Percentiles rank a stretch among this genome's conserved stretches.
Evolutionary conservation across 2,329 filamentous ascomycete genomes (phyloP).

Genomic region (Stagonosporopsis rhizophila): DNA sequence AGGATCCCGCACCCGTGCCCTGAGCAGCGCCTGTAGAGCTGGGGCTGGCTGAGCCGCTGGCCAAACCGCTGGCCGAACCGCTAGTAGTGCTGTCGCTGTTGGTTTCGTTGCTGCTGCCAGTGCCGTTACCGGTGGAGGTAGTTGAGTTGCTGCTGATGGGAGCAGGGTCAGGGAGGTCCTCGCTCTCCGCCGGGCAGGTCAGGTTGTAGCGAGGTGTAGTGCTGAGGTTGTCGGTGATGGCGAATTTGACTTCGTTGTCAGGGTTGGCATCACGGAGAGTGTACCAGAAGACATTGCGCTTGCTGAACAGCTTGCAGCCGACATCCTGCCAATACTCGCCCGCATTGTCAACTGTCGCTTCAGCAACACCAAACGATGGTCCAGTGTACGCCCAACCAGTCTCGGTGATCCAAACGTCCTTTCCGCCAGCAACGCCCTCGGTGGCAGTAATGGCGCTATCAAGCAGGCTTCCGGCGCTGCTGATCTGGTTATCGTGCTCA

Average conservation of each 20-base stretch:
- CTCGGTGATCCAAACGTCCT: conserved; percentile 50
- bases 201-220: conserved; percentile 62
- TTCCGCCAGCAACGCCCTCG: conserved; percentile 39
- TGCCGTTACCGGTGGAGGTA: conserved; percentile 20
- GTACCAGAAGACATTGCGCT: conserved; percentile 48
- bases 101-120: conserved; percentile 20
- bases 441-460: conserved; percentile 37
- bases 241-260: conserved; percentile 65
- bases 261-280: conserved; percentile 55
- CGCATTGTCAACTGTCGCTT: conserved; percentile 41
- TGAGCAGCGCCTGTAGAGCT: conserved; percentile 6
- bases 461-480: conserved; percentile 52
- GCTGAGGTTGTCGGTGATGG: conserved; percentile 62
- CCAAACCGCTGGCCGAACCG: conserved; percentile 7
- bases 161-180: conserved; percentile 22
- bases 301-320: conserved; percentile 45
- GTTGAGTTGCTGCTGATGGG: conserved; percentile 26
- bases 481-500: conserved; percentile 44
- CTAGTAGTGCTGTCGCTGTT: conserved; percentile 2
- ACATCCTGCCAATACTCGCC: conserved; percentile 44
- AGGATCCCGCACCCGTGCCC: conserved; percentile 18
- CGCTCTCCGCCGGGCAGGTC: conserved; percentile 52
- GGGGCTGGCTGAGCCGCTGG: conserved; percentile 7
- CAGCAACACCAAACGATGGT: conserved; percentile 37
- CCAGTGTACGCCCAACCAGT: conserved; percentile 47